phyloP scores from a whole-genome alignment of 768 basidiomycete genomes.

The Coprinopsis cinerea region DNA sequence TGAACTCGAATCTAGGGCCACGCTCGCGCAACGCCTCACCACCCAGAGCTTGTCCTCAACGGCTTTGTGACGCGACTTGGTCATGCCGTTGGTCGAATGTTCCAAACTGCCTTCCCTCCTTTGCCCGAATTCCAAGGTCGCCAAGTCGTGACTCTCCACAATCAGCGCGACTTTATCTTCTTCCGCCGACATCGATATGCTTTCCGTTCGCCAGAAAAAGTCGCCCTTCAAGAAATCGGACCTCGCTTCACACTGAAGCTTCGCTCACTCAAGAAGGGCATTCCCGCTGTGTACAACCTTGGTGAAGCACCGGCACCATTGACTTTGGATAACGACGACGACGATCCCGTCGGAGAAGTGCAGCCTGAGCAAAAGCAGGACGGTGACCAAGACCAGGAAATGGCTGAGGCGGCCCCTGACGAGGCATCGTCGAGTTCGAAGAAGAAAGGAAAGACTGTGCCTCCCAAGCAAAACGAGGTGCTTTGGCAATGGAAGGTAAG shows the following conservation, averaged over 20 bases:
- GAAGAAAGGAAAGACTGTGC: slow-evolving; percentile 30
- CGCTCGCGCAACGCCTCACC: slow-evolving; percentile 86
- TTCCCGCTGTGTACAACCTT: slow-evolving; percentile 72
- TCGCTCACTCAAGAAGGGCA: slow-evolving; percentile 79
- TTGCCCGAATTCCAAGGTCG: slow-evolving; percentile 93
- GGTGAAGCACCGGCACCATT: slow-evolving; percentile 57
- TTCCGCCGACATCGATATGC: slow-evolving; percentile 95
- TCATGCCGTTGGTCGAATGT: slow-evolving; percentile 89
- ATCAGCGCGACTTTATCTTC: slow-evolving; percentile 97
- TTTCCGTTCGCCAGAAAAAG: slow-evolving; percentile 86
- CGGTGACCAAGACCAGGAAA: slow-evolving; percentile 19
- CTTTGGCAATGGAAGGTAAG: slow-evolving; percentile 90
- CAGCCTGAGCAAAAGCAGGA: slow-evolving; percentile 28
- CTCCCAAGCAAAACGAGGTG: slow-evolving; percentile 70
- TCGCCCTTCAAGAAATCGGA: slow-evolving; percentile 94
- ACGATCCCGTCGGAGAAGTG: slow-evolving; percentile 14
- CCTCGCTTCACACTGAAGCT: slow-evolving; percentile 96
- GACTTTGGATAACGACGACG: slow-evolving; percentile 36
- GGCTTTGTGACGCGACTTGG: slow-evolving; percentile 92
- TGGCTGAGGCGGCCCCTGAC: slow-evolving; percentile 4
- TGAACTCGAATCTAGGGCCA: slow-evolving; percentile 55
- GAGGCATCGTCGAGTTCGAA: background rate
- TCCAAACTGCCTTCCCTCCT: slow-evolving; percentile 94
- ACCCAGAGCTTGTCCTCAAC: slow-evolving; percentile 93
- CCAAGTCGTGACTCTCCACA: slow-evolving; percentile 95